Evolutionary conservation across 495 filamentous ascomycete species (phyloP).

Genomic region (Aspergillus conjunctus): DNA sequence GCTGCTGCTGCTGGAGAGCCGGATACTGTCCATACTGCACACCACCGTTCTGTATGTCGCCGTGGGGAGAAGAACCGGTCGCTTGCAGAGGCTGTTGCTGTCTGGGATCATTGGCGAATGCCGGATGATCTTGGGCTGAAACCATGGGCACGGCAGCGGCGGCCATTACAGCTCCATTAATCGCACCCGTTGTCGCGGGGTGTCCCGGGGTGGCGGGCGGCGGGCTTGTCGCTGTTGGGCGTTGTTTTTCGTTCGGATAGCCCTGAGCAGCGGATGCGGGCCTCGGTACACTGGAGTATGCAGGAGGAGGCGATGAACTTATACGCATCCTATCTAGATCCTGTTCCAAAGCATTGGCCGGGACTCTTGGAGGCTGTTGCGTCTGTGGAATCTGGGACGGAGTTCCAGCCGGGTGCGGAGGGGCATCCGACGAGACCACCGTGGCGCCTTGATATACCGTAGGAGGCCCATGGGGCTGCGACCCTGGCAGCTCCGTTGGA

Average conservation of each 20-base stretch:
- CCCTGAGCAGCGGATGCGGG: conserved; percentile 47
- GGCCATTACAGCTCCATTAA: conserved; percentile 34
- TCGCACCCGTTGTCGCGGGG: conserved; percentile 31
- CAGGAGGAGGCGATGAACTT: conserved; percentile 82
- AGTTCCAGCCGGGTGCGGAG: conserved; percentile 32
- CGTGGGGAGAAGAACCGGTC: not conserved
- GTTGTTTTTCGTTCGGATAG: conserved; percentile 80
- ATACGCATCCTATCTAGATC: conserved; percentile 88
- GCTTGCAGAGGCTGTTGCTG: conserved; percentile 34
- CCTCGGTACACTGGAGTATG: conserved; percentile 79
- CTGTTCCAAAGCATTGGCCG: conserved; percentile 71
- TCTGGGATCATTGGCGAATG: conserved; percentile 79
- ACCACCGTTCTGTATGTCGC: not conserved
- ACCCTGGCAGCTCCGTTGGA: conserved; percentile 87
- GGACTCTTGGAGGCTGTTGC: conserved; percentile 35
- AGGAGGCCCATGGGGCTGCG: conserved; percentile 87
- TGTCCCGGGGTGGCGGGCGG: conserved; percentile 29
- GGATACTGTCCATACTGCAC: conserved; percentile 39
- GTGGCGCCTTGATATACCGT: conserved; percentile 86
- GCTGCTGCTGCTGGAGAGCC: conserved; percentile 34
- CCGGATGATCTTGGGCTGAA: conserved; percentile 70
- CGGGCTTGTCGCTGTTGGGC: conserved; percentile 35
- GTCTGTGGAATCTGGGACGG: conserved; percentile 24
- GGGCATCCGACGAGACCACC: conserved; percentile 48
- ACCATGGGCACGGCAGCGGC: conserved; percentile 36